Conservation (phyloP, 208 protist genomes). For the Trypanosoma conorhini region DNA sequence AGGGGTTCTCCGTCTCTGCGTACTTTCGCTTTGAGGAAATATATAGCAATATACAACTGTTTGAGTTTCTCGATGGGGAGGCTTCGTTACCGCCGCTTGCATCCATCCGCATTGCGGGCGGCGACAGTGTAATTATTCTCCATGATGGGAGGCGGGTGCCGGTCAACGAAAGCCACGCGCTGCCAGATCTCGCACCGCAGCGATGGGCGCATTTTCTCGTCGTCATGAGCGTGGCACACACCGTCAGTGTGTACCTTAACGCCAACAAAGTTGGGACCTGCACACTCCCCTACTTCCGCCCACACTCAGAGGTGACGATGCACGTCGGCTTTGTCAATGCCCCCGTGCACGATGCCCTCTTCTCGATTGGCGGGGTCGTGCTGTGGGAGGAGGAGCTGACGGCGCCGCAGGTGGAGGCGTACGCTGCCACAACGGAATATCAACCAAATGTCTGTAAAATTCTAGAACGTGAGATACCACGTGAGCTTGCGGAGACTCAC, state of each 20-base stretch:
- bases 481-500: constrained; percentile 31
- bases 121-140: constrained; percentile 65
- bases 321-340: constrained; percentile 60
- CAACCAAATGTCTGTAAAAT: constrained; percentile 46
- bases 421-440: constrained; percentile 37
- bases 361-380: constrained; percentile 63
- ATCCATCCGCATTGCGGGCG: constrained; percentile 30
- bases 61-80: constrained; percentile 54
- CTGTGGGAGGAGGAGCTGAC: constrained; percentile 79
- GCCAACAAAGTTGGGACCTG: constrained; percentile 60
- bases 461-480: constrained; percentile 48
- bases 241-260: constrained; percentile 68
- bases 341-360: constrained; percentile 43
- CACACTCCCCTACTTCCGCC: constrained; percentile 45
- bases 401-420: constrained; percentile 62
- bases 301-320: constrained; percentile 49
- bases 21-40: constrained; percentile 73
- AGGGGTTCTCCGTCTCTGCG: constrained; percentile 64
- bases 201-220: constrained; percentile 67
- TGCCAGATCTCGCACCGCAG: constrained; percentile 55
- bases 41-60: constrained; percentile 63
- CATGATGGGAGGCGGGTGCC: constrained; percentile 45
- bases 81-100: constrained; percentile 17
- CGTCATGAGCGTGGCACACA: constrained; percentile 56
- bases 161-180: constrained; percentile 69